Base-by-base conservation (phyloP, 306 rosid species). In the Cucurbita ficifolia region DNA sequence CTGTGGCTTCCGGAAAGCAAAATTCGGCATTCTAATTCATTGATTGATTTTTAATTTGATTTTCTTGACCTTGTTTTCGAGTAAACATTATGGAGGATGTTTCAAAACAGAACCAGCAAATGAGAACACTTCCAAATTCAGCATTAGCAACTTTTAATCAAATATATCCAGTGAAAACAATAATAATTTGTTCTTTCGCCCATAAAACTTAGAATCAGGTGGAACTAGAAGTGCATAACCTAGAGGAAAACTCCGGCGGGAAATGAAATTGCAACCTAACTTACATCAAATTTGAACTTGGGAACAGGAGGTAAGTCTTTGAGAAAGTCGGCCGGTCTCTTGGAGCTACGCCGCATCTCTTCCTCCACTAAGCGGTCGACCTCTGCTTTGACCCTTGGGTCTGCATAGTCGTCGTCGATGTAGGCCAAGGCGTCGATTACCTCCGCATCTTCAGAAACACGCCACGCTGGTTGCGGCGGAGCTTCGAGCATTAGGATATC, bases 281-380 rank as follows among this genome's bases (percentile, higher is more conserved):
- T 7, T 43, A 90, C 98, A 85, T 86, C 62, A 42, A 94, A 86
- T 80, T 80, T 86, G 79, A 84, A 86, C 65, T 77, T 84, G 52
- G 96, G 94, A 40, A 85, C 81, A n/a, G 98, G 87, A 11, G 98
- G 97, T 56, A 94, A 80, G 72, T 94, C 98, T 76, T 94, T 86
- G 81, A 94, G 98, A 62, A 94, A 94, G 80, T 90, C 95, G 3
- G 96, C 59, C 8, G 98, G 98, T 80, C 80, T 91, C 64, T 86
- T 90, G 6, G 79, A 79, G 86, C 98, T 94, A 12, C 95, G 92
- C 10, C 97, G 94, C 95, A 94, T 85, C 86, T 94, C 97, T 6
- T 90, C 96, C 83, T 90, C 97, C 9, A 94, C 89, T 69, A 89
- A 82, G 42, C 89, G 94, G 78, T 90, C 97, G 49, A 94, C 98